These are phyloP conservation scores for Didymella keratinophila DNA, from an alignment of 2,329 filamentous ascomycete genomes.

Conservation along the genomic window DNA sequence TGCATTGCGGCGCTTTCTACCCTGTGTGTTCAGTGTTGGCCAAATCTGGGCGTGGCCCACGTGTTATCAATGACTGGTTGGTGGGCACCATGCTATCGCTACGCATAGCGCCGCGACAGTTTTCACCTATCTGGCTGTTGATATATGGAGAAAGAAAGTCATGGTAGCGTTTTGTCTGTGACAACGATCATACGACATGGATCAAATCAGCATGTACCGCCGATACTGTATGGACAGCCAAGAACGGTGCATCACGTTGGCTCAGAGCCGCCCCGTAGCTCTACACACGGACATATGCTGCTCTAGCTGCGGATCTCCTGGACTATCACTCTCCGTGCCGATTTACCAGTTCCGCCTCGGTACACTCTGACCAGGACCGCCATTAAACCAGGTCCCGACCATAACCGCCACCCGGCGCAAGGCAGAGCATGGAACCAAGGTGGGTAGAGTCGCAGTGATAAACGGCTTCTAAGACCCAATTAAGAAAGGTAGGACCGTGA, in stretches of 20 bases:
- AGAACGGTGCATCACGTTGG: background rate
- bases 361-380: slow-evolving; percentile 1
- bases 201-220: background rate
- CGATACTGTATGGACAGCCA: background rate
- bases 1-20: slow-evolving; percentile 6
- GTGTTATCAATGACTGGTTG: background rate
- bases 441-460: slow-evolving; percentile 9
- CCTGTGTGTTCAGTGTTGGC: background rate
- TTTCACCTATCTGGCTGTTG: background rate
- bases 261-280: background rate
- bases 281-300: background rate
- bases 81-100: background rate
- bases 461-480: slow-evolving; percentile 14
- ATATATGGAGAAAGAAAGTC: background rate
- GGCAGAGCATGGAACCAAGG: slow-evolving; percentile 3
- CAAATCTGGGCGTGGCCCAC: background rate
- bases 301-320: background rate
- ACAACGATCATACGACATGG: background rate
- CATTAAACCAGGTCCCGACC: background rate
- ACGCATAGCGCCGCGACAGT: background rate
- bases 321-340: background rate
- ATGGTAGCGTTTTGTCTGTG: background rate
- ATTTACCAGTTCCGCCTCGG: background rate
- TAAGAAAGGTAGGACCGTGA: slow-evolving; percentile 27
- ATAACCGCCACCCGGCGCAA: slow-evolving; percentile 10